Percentiles rank a stretch among this genome's conserved stretches.
phyloP scores from a whole-genome alignment of 495 filamentous ascomycete genomes.

The Lichina pygmaea region DNA sequence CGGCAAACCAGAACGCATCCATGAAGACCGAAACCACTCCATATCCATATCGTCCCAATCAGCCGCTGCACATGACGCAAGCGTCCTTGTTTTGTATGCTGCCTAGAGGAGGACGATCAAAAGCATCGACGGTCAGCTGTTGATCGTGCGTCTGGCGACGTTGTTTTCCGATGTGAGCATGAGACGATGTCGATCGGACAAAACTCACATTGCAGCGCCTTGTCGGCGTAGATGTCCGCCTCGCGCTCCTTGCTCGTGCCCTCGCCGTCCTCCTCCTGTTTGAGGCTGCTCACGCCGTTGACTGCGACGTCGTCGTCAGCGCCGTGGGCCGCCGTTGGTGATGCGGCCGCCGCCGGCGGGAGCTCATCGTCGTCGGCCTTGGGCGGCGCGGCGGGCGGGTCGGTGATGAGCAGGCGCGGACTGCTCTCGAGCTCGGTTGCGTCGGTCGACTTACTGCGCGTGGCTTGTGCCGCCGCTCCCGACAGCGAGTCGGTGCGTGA shows the following conservation, averaged over 20 bases:
- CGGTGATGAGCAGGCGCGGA: conserved; percentile 44
- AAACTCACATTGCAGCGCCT: conserved; percentile 48
- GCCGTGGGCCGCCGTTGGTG: conserved; percentile 12
- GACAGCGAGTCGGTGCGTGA: conserved; percentile 4
- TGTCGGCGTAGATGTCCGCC: conserved; percentile 77
- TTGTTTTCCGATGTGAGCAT: neutral
- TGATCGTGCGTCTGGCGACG: neutral
- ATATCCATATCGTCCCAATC: neutral
- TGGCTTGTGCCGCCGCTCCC: conserved; percentile 16
- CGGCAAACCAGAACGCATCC: too few species aligned
- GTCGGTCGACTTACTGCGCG: neutral
- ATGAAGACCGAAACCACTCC: too few species aligned
- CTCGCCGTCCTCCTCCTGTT: conserved; percentile 36
- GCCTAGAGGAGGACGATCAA: conserved; percentile 4
- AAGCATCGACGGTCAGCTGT: too few species aligned
- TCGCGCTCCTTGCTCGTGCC: conserved; percentile 43
- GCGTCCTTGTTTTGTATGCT: conserved; percentile 80
- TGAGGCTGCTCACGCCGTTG: conserved; percentile 20
- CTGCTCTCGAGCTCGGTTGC: conserved; percentile 34
- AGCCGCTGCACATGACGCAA: conserved; percentile 80
- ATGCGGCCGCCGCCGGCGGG: conserved; percentile 18
- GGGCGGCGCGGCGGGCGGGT: conserved; percentile 22
- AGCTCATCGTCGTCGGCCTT: conserved; percentile 23
- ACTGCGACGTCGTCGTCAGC: conserved; percentile 25
- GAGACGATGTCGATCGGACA: neutral